phyloP scores from a whole-genome alignment of 1,139 yeast genomes.

The Spathaspora sp. region DNA sequence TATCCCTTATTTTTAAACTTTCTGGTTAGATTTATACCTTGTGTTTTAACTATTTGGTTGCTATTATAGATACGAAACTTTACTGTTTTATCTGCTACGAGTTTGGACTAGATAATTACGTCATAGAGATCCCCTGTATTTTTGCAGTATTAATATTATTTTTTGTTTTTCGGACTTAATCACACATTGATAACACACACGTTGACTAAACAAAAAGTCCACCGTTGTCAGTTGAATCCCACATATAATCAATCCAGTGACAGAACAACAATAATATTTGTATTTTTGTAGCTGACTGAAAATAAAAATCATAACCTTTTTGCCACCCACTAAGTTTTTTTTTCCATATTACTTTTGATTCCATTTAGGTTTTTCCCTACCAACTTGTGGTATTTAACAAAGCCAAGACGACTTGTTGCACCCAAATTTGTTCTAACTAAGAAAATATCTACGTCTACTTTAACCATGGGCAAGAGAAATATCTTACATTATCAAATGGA shows the following conservation, averaged over 20 bases:
- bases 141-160: conserved; percentile 1
- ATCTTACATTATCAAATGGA: conserved; percentile 43
- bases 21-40: neutral
- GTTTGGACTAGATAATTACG: neutral
- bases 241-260: neutral
- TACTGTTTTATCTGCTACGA: neutral
- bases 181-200: neutral
- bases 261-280: neutral
- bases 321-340: too few species aligned
- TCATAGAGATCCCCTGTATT: neutral
- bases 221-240: neutral
- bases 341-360: neutral
- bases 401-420: neutral
- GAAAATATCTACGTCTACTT: conserved; percentile 2
- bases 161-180: neutral
- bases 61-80: neutral
- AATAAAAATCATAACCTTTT: neutral
- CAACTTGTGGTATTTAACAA: conserved; percentile 1
- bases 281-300: neutral
- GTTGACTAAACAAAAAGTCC: neutral
- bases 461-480: conserved; percentile 45
- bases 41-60: neutral
- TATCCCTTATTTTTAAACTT: neutral
- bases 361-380: neutral
- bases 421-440: neutral